Evolutionary conservation across 805 yeast species (phyloP), one percentile per base, ranked within the genome.

Genomic region (Sugiyamaella mastotermitis): DNA sequence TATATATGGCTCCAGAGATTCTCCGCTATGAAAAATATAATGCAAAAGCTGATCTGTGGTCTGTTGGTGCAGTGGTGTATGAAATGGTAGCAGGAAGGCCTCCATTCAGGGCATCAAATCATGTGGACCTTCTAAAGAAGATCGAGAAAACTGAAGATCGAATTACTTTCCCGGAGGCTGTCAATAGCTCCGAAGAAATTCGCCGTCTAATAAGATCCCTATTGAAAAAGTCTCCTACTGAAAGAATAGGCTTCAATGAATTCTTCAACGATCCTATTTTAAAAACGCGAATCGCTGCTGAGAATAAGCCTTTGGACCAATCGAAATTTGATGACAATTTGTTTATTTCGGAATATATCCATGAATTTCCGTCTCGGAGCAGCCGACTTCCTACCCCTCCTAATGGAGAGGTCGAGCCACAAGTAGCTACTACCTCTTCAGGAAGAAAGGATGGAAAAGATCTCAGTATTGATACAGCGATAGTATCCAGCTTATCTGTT

Each of bases 1-100:
- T 92, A 31, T 92, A 92, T 62, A 92, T 92, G 98, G 98, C 98
- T 0, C 98, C 98, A 0, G 98, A 92, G 62, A 92, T 92, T 33
- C 66, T 92, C 50, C 71, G 94, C 46, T 88, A 85, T 55, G 97
- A 92, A 58, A 92, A 87, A 61, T 92, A 92, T 64, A 87, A 88
- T 50, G 98, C 97, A 4, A 88, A 87, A 58, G 97, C 97, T 0
- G 98, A 92, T 57, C 63, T 92, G 47, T 92, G 98, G 98, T 87
- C 97, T 5, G 95, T 90, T 3, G 98, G 98, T 3, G 94, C 97
- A 1, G 97, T 92, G 1, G 65, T 88, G 9, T 92, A 80, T 61
- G 98, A 92, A 61, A 88, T 92, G 96, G 74, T 84, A 9, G 87
- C 84, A 21, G 97, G 97, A n/a, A 82, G 75, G 59, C 96, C 98